These are phyloP conservation scores for Chlamydomonas sphaeroides DNA, from an alignment of 139 green algal species.

Conservation along the genomic window DNA sequence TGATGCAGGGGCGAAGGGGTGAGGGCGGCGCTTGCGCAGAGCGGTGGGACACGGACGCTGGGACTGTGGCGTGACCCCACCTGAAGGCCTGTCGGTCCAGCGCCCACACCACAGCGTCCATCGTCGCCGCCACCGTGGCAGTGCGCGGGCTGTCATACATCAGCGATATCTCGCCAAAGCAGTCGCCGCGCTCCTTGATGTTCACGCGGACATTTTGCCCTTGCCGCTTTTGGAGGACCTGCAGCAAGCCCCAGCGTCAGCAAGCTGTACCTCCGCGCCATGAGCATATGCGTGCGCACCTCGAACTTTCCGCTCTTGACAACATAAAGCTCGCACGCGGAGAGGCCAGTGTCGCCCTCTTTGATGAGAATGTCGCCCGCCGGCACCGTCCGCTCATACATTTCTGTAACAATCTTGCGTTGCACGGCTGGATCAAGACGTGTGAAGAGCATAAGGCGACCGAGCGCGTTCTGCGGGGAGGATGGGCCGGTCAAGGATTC, in stretches of 20 bases:
- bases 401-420: slow-evolving; percentile 75
- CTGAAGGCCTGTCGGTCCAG: slow-evolving; percentile 87
- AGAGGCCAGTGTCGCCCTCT: slow-evolving; percentile 86
- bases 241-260: neutral
- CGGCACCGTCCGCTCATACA: slow-evolving; percentile 68
- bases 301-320: slow-evolving; percentile 95
- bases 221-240: slow-evolving; percentile 84
- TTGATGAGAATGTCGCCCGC: slow-evolving; percentile 93
- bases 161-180: slow-evolving; percentile 92
- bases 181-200: slow-evolving; percentile 88
- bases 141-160: slow-evolving; percentile 89
- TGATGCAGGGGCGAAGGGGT: too few species aligned
- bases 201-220: slow-evolving; percentile 91
- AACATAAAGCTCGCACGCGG: slow-evolving; percentile 91
- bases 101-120: slow-evolving; percentile 88
- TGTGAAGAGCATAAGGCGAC: slow-evolving; percentile 88
- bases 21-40: too few species aligned
- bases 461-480: slow-evolving; percentile 71
- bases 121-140: slow-evolving; percentile 91
- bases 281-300: slow-evolving; percentile 47
- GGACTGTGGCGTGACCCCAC: too few species aligned
- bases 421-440: slow-evolving; percentile 76
- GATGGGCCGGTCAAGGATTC: neutral
- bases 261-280: neutral
- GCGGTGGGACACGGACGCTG: too few species aligned